Evolutionary conservation across 2,329 filamentous ascomycete species (phyloP).

Genomic region (Penicillium thymicola): DNA sequence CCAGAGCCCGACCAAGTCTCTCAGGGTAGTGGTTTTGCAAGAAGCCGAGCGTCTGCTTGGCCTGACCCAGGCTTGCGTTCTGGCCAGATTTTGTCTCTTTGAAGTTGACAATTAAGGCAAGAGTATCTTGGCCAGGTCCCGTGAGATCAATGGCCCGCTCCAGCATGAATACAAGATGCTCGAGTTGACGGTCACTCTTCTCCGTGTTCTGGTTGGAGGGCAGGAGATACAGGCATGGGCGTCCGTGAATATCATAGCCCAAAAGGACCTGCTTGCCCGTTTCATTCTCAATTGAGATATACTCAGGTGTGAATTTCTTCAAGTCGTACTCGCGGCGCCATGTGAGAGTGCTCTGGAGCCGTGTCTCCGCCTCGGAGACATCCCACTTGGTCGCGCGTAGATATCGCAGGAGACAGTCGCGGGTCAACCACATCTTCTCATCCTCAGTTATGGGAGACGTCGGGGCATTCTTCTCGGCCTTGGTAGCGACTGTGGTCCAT

Average conservation of each 20-base stretch:
- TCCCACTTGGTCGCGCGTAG: constrained; percentile 92
- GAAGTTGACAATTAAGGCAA: constrained; percentile 89
- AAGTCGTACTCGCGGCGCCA: constrained; percentile 93
- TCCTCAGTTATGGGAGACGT: constrained; percentile 67
- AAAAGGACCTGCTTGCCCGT: constrained; percentile 91
- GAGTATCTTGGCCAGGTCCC: constrained; percentile 78
- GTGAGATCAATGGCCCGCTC: constrained; percentile 86
- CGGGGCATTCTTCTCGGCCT: constrained; percentile 56
- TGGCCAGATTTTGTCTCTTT: constrained; percentile 71
- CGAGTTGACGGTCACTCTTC: constrained; percentile 76
- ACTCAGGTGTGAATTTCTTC: constrained; percentile 69
- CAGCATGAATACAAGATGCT: constrained; percentile 94
- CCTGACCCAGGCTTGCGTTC: constrained; percentile 73
- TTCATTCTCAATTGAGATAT: constrained; percentile 91
- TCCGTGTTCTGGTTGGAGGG: constrained; percentile 93
- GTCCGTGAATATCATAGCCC: constrained; percentile 78
- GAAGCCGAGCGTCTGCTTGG: constrained; percentile 81
- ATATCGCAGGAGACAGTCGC: constrained; percentile 88
- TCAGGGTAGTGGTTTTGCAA: constrained; percentile 96
- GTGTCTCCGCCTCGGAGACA: constrained; percentile 68
- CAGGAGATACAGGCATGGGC: constrained; percentile 88
- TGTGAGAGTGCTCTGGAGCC: constrained; percentile 73
- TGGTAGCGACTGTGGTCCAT: constrained; percentile 69
- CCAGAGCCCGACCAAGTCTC: constrained; percentile 79
- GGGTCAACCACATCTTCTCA: constrained; percentile 86